These are phyloP conservation scores for Starmerella gropengiesseri DNA, from an alignment of 805 yeast genomes.

Conservation along the genomic window DNA sequence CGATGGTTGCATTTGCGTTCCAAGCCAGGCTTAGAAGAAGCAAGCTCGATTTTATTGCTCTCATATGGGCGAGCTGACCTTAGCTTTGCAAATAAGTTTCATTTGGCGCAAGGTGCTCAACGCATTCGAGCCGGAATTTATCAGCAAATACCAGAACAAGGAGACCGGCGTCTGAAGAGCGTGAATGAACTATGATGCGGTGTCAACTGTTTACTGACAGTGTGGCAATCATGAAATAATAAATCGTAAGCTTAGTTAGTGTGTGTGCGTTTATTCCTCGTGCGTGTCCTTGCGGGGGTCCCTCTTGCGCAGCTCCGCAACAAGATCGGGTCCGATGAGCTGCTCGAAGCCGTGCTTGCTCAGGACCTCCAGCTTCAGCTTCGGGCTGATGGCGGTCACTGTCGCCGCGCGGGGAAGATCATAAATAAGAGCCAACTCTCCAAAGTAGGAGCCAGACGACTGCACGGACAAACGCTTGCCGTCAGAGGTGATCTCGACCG, in stretches of 20 bases:
- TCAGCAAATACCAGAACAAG: too few species aligned
- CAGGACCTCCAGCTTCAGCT: conserved; percentile 79
- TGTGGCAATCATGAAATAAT: neutral
- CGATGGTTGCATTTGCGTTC: too few species aligned
- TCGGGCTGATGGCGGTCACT: conserved; percentile 55
- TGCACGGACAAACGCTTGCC: conserved; percentile 47
- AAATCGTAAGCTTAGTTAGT: conserved; percentile 3
- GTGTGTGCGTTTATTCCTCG: neutral
- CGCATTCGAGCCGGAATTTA: too few species aligned
- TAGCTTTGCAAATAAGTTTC: too few species aligned
- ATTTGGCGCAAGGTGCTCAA: too few species aligned
- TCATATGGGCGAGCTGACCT: too few species aligned
- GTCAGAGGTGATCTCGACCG: conserved; percentile 59
- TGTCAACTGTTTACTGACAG: too few species aligned
- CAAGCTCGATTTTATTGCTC: too few species aligned
- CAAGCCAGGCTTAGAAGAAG: too few species aligned
- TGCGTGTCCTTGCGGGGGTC: conserved; percentile 43
- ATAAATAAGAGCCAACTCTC: conserved; percentile 86
- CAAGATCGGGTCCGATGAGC: conserved; percentile 78
- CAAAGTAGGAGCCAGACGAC: conserved; percentile 83
- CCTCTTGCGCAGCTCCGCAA: conserved; percentile 71
- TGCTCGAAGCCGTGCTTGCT: conserved; percentile 90
- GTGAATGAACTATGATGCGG: too few species aligned
- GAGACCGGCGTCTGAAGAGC: too few species aligned
- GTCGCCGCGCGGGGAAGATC: conserved; percentile 93